Conservation (phyloP, 148 eudicot genomes). For the Camellia lanceoleosa region DNA sequence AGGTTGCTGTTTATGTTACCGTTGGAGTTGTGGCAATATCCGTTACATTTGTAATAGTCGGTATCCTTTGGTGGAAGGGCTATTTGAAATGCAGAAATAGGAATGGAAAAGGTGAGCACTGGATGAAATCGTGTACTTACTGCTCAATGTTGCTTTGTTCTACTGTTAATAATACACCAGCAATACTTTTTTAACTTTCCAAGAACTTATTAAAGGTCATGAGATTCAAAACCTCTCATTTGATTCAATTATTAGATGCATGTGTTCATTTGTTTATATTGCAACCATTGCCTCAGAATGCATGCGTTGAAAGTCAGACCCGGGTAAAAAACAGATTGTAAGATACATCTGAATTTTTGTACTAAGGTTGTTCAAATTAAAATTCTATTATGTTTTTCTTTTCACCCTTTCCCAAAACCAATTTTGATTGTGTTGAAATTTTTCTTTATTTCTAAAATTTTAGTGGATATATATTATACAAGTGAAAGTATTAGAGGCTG, state of each 20-base stretch:
- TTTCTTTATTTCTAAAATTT: neutral
- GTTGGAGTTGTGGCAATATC: constrained; percentile 24
- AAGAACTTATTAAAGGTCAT: neutral
- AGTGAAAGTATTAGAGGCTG: constrained; percentile 1
- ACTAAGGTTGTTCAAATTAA: neutral
- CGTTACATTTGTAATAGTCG: constrained; percentile 14
- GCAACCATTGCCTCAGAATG: neutral
- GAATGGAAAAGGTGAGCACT: constrained; percentile 24
- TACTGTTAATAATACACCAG: neutral
- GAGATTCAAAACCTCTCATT: neutral
- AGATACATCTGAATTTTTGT: neutral
- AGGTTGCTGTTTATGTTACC: constrained; percentile 20
- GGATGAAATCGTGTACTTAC: neutral
- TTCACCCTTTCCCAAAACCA: neutral
- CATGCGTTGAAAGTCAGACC: neutral
- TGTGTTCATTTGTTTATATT: neutral
- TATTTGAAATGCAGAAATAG: constrained; percentile 21
- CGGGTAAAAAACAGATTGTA: neutral
- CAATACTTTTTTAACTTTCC: neutral
- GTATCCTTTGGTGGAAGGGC: constrained; percentile 39
- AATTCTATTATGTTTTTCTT: neutral
- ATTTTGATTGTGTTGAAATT: neutral
- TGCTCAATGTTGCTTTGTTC: neutral
- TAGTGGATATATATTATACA: neutral
- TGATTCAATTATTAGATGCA: neutral